These are phyloP conservation scores for Candida xyloterini DNA, from an alignment of 805 yeast genomes.

Conservation along the genomic window DNA sequence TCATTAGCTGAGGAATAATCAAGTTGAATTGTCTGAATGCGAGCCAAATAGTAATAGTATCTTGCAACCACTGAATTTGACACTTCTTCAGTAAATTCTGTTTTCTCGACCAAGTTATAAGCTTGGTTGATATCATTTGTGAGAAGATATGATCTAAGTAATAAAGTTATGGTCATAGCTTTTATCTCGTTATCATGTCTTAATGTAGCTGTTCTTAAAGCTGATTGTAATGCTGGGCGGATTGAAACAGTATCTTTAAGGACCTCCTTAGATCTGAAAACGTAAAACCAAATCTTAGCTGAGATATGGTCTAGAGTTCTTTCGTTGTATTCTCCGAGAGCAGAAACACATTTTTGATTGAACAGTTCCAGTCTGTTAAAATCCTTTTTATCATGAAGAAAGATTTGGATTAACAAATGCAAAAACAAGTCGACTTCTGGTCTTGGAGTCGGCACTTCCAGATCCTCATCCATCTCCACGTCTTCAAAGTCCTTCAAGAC, in stretches of 20 bases:
- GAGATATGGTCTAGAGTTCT: slow-evolving; percentile 81
- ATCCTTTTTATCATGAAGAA: slow-evolving; percentile 61
- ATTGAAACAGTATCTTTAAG: slow-evolving; percentile 49
- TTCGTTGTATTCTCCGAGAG: slow-evolving; percentile 65
- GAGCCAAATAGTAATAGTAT: slow-evolving; percentile 87
- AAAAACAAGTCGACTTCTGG: slow-evolving; percentile 82
- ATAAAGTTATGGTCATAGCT: slow-evolving; percentile 80
- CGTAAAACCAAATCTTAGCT: slow-evolving; percentile 93
- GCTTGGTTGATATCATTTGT: slow-evolving; percentile 85
- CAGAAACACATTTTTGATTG: slow-evolving; percentile 48
- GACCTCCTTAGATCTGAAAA: slow-evolving; percentile 73
- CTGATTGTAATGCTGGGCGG: slow-evolving; percentile 67
- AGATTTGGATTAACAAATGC: slow-evolving; percentile 75
- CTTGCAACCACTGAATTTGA: slow-evolving; percentile 83
- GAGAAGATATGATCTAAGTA: slow-evolving; percentile 75
- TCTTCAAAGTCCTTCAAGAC: slow-evolving; percentile 34
- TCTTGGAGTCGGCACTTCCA: slow-evolving; percentile 37
- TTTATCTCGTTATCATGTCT: slow-evolving; percentile 92
- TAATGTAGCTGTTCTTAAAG: slow-evolving; percentile 82
- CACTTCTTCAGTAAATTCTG: slow-evolving; percentile 82
- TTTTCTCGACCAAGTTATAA: slow-evolving; percentile 81
- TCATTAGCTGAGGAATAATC: slow-evolving; percentile 90
- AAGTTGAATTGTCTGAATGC: slow-evolving; percentile 85
- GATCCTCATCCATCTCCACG: slow-evolving; percentile 33
- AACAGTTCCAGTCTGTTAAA: slow-evolving; percentile 49